Conservation (phyloP, 345 rosid genomes). For the Salix exigua region DNA sequence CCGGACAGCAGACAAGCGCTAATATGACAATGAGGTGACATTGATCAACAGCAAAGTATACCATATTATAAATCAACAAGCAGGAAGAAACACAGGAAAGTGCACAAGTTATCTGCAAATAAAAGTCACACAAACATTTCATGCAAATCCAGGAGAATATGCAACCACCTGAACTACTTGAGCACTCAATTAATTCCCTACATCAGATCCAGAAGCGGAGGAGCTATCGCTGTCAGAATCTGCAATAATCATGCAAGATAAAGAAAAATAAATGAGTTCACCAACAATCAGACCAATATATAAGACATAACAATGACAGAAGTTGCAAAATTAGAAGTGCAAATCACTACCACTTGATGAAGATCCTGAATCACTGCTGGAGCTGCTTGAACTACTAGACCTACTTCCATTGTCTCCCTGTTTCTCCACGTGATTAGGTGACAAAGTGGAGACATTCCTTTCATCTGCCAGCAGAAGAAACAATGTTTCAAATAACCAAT, state of each 20-base stretch:
- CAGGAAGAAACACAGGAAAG: background rate
- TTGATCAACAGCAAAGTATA: background rate
- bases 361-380: slow-evolving; percentile 95
- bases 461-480: slow-evolving; percentile 39
- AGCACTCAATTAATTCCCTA: slow-evolving; percentile 40
- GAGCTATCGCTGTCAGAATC: slow-evolving; percentile 92
- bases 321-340: background rate
- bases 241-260: slow-evolving; percentile 33
- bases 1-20: background rate
- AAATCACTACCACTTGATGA: slow-evolving; percentile 75
- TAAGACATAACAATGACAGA: background rate
- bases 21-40: background rate
- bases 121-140: background rate
- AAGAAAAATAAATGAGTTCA: background rate
- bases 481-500: slow-evolving; percentile 8
- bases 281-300: background rate
- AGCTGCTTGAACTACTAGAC: slow-evolving; percentile 95
- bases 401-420: slow-evolving; percentile 60
- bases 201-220: slow-evolving; percentile 86
- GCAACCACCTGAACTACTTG: slow-evolving; percentile 28
- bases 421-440: slow-evolving; percentile 53
- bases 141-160: background rate
- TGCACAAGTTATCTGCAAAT: background rate
- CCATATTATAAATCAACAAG: background rate
- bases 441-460: slow-evolving; percentile 45